Conservation (phyloP, 768 basidiomycete species). For the Xerocomus potaroensis region DNA sequence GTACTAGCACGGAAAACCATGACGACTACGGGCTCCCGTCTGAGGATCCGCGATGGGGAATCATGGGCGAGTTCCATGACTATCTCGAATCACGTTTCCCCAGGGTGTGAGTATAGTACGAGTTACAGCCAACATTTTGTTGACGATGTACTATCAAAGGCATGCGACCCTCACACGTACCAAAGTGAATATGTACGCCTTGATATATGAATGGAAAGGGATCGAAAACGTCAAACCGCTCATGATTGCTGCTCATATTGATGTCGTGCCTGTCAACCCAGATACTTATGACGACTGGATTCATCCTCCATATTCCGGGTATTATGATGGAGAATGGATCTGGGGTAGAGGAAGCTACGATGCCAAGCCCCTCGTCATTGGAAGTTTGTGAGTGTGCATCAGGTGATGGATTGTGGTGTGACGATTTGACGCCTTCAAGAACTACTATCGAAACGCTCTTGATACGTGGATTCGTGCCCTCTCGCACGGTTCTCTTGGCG, state of each 20-base stretch:
- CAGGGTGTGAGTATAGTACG: constrained; percentile 41
- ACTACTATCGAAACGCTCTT: constrained; percentile 25
- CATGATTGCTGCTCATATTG: constrained; percentile 45
- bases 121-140: not conserved
- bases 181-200: constrained; percentile 55
- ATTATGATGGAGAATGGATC: constrained; percentile 41
- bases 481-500: constrained; percentile 29
- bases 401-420: not conserved
- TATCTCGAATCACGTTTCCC: constrained; percentile 49
- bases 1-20: constrained; percentile 46
- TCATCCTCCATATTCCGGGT: constrained; percentile 47
- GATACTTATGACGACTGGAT: constrained; percentile 44
- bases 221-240: constrained; percentile 51
- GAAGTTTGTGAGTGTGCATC: constrained; percentile 27
- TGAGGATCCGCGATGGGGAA: constrained; percentile 42
- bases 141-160: constrained; percentile 26
- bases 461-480: constrained; percentile 26
- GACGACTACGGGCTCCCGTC: constrained; percentile 47
- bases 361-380: constrained; percentile 38
- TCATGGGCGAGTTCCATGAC: constrained; percentile 21
- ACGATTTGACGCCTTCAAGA: constrained; percentile 8
- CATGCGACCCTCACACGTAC: constrained; percentile 47
- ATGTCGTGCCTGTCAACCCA: constrained; percentile 49
- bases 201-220: constrained; percentile 63
- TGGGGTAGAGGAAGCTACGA: constrained; percentile 47